A percentile compares a stretch with the other conserved stretches of the same genome.
These are phyloP conservation scores for Potentilla sterilis DNA, from an alignment of 306 rosid genomes.

Conservation along the genomic window DNA sequence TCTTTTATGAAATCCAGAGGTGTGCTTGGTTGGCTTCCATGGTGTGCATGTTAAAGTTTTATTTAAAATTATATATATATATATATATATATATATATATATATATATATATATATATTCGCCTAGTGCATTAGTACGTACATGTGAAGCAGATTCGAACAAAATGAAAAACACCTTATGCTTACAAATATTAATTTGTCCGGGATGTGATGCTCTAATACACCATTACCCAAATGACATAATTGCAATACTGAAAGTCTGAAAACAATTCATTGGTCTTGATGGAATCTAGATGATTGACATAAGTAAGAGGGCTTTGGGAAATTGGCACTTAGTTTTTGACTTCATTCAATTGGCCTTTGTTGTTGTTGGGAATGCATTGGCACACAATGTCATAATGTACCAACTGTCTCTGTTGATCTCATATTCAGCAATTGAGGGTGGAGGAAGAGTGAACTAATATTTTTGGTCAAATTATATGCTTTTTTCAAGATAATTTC, in stretches of 20 bases:
- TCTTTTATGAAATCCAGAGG: not conserved
- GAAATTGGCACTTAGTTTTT: constrained; percentile 4
- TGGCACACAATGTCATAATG: not conserved
- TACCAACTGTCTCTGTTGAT: not conserved
- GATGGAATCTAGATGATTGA: constrained; percentile 15
- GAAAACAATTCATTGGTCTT: not conserved
- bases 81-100: no score
- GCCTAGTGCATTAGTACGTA: not conserved
- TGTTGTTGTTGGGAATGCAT: constrained; percentile 18
- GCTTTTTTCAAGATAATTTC: no score
- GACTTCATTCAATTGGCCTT: constrained; percentile 12
- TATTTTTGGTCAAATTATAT: no score
- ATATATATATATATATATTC: not conserved
- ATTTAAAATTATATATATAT: not conserved
- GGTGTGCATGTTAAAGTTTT: constrained; percentile 6
- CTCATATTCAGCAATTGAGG: no score
- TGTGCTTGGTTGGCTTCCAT: constrained; percentile 10
- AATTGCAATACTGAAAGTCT: not conserved
- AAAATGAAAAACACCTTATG: not conserved
- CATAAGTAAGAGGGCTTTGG: constrained; percentile 17
- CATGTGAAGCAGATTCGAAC: constrained; percentile 15
- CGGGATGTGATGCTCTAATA: not conserved
- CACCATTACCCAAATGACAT: not conserved
- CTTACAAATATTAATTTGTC: not conserved
- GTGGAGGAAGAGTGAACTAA: no score